Evolutionary conservation across 2,329 filamentous ascomycete species (phyloP).

Genomic region (Alternaria brassicicola): DNA sequence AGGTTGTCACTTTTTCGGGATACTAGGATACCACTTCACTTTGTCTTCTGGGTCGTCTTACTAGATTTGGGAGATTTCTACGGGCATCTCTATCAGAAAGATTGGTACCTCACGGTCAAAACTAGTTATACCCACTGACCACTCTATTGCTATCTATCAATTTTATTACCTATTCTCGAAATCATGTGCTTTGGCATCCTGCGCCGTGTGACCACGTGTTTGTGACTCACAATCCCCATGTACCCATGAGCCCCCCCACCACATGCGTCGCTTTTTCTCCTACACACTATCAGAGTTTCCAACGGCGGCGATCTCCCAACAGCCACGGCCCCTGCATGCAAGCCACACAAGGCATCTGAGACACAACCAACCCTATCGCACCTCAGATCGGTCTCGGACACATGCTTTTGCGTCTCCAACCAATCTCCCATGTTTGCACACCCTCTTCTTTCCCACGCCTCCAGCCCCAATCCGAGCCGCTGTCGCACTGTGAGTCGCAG

Average conservation of each 20-base stretch:
- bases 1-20: constrained; percentile 16
- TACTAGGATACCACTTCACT: constrained; percentile 22
- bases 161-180: constrained; percentile 19
- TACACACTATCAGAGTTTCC: background rate
- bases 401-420: constrained; percentile 14
- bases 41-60: constrained; percentile 23
- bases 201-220: background rate
- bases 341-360: constrained; percentile 38
- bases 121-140: constrained; percentile 35
- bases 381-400: constrained; percentile 22
- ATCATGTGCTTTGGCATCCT: background rate
- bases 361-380: constrained; percentile 23
- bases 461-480: constrained; percentile 3
- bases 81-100: constrained; percentile 20
- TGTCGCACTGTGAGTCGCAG: constrained; percentile 17
- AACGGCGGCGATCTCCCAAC: constrained; percentile 14
- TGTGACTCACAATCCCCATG: background rate
- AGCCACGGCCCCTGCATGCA: constrained; percentile 25
- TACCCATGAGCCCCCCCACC: constrained; percentile 3
- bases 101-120: constrained; percentile 40
- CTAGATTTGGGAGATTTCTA: constrained; percentile 31
- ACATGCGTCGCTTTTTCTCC: constrained; percentile 4
- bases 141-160: constrained; percentile 28
- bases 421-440: constrained; percentile 17
- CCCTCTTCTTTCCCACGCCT: constrained; percentile 9